Conservation (phyloP, 768 basidiomycete species). For the Pleurotus citrinopileatus region DNA sequence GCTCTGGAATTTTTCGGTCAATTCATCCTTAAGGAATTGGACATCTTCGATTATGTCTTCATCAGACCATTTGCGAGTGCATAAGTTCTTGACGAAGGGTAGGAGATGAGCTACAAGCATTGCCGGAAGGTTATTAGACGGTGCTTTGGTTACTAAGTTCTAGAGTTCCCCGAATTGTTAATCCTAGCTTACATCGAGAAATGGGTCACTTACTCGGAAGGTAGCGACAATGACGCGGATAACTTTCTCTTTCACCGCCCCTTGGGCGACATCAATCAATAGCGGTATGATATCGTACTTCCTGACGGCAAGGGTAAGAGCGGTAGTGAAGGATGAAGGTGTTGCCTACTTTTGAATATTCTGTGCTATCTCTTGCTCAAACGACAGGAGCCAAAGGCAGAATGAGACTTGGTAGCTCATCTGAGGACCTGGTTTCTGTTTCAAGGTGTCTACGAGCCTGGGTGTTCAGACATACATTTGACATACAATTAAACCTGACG, state of each 20-base stretch:
- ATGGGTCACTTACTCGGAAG: conserved; percentile 56
- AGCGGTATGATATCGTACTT: conserved; percentile 88
- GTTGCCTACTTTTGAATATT: conserved; percentile 77
- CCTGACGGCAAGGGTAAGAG: conserved; percentile 35
- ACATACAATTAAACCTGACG: conserved; percentile 1
- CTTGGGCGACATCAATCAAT: conserved; percentile 80
- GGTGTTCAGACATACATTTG: background rate
- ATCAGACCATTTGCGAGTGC: conserved; percentile 86
- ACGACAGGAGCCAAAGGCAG: conserved; percentile 93
- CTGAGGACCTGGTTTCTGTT: conserved; percentile 81
- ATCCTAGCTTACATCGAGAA: conserved; percentile 13
- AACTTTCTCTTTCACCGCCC: conserved; percentile 95
- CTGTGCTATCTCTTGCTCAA: conserved; percentile 82
- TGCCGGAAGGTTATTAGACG: conserved; percentile 82
- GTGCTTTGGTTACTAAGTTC: conserved; percentile 91
- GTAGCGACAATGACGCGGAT: conserved; percentile 91
- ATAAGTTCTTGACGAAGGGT: conserved; percentile 83
- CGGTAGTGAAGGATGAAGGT: background rate
- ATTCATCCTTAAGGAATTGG: conserved; percentile 80
- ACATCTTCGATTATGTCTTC: conserved; percentile 95
- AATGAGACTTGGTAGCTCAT: conserved; percentile 94
- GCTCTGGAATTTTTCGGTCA: conserved; percentile 83
- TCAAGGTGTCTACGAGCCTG: conserved; percentile 85
- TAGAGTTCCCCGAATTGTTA: conserved; percentile 27
- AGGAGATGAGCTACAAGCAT: conserved; percentile 89